These are phyloP conservation scores for Kwoniella dejecticola DNA, from an alignment of 768 basidiomycete genomes.

Conservation along the genomic window DNA sequence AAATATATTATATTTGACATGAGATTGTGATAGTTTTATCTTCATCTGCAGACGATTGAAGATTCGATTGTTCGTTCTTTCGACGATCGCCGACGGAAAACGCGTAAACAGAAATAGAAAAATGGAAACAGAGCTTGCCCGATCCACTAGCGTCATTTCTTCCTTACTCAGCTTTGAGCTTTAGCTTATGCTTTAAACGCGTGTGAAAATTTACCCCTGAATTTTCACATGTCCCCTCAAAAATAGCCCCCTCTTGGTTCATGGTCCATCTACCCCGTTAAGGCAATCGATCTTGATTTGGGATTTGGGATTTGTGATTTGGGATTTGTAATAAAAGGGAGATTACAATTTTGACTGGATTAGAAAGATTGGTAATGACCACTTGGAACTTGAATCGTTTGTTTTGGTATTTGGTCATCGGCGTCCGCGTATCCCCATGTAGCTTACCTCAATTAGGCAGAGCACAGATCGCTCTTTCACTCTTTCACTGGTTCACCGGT, in stretches of 20 bases:
- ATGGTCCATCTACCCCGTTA: background rate
- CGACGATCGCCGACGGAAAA: background rate
- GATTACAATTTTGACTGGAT: background rate
- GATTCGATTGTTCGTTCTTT: too few species aligned
- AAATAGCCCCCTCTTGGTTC: too few species aligned
- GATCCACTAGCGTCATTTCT: too few species aligned
- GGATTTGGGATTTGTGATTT: background rate
- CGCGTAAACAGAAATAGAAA: background rate
- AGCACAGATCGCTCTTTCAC: constrained; percentile 18
- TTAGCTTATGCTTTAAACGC: background rate
- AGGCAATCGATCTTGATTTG: background rate
- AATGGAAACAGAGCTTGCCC: too few species aligned
- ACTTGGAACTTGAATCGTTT: background rate
- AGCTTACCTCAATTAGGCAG: background rate
- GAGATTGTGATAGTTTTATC: background rate
- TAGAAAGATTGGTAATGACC: constrained; percentile 3
- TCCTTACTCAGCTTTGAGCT: constrained; percentile 7
- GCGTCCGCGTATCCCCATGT: constrained; percentile 11
- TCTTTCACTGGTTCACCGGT: background rate
- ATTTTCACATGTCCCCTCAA: background rate
- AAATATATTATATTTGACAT: background rate
- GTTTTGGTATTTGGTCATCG: background rate
- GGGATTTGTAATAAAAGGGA: too few species aligned
- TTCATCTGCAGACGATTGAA: too few species aligned
- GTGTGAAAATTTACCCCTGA: constrained; percentile 1